Evolutionary conservation across 78 protist species (phyloP).

Genomic region (Abeoforma whisleri): DNA sequence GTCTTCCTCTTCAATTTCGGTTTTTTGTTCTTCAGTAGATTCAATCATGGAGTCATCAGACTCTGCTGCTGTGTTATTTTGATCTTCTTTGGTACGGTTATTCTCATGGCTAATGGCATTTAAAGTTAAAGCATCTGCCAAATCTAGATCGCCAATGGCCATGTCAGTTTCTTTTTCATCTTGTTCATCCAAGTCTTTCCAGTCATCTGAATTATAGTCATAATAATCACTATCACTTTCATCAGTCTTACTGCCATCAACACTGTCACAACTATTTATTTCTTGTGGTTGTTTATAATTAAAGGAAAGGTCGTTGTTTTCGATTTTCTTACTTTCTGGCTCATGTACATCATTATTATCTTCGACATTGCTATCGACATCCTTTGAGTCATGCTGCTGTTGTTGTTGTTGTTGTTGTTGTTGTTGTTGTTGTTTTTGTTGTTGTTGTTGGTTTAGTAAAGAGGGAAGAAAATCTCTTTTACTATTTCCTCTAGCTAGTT

Average conservation of each 20-base stretch:
- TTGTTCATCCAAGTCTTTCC: neutral
- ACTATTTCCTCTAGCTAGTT: too few relatives aligned
- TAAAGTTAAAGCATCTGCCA: too few relatives aligned
- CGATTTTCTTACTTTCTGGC: too few relatives aligned
- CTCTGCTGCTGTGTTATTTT: neutral
- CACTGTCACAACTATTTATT: too few relatives aligned
- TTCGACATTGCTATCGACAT: neutral
- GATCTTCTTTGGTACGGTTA: neutral
- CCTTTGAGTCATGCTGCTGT: neutral
- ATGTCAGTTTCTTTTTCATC: neutral
- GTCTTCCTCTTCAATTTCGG: too few relatives aligned
- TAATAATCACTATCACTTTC: neutral
- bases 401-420: constrained; percentile 1
- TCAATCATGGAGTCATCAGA: neutral
- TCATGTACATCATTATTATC: too few relatives aligned
- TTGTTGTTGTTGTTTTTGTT: neutral
- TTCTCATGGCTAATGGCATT: neutral
- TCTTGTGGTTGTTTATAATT: too few relatives aligned
- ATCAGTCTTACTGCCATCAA: neutral
- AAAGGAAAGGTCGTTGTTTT: too few relatives aligned
- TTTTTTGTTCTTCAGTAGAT: too few relatives aligned
- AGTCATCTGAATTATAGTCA: neutral
- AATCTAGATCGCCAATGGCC: too few relatives aligned
- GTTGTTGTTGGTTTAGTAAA: too few relatives aligned
- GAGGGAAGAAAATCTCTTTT: too few relatives aligned